These are phyloP conservation scores for Phytophthora vignae DNA, from an alignment of 352 stramenopile genomes.

Conservation along the genomic window DNA sequence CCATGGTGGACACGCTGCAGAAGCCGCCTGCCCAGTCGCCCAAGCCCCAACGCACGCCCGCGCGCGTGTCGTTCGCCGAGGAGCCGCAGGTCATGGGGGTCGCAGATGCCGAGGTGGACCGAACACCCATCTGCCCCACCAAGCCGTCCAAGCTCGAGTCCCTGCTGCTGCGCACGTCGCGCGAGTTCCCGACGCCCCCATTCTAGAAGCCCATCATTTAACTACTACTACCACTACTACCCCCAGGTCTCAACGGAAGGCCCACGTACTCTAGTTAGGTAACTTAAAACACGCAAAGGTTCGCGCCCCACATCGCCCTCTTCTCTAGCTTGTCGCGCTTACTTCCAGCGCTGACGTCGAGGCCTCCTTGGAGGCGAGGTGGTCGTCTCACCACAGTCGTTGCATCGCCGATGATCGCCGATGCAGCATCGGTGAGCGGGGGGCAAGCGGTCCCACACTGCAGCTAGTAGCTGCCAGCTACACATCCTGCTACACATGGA, in stretches of 20 bases:
- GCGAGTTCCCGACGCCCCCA: slow-evolving; percentile 79
- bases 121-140: slow-evolving; percentile 75
- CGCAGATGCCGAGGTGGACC: slow-evolving; percentile 78
- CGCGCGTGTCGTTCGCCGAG: slow-evolving; percentile 74
- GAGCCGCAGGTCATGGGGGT: slow-evolving; percentile 72
- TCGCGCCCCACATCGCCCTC: slow-evolving; percentile 7
- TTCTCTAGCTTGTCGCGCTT: neutral
- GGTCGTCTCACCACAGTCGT: neutral
- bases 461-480: too few relatives aligned
- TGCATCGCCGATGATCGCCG: too few relatives aligned
- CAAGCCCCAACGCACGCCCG: slow-evolving; percentile 34
- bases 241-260: slow-evolving; percentile 34
- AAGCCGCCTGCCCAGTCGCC: slow-evolving; percentile 15
- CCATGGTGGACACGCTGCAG: slow-evolving; percentile 79
- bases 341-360: neutral
- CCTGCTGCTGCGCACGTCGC: slow-evolving; percentile 81
- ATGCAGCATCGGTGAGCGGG: slow-evolving; percentile 11
- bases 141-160: slow-evolving; percentile 87
- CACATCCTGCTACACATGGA: slow-evolving; percentile 12
- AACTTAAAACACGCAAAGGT: slow-evolving; percentile 38
- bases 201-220: slow-evolving; percentile 55
- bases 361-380: too few relatives aligned
- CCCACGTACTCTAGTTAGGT: slow-evolving; percentile 41
- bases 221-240: neutral
- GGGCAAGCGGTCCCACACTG: neutral